Percentiles rank a stretch among this genome's conserved stretches.
Evolutionary conservation across 2,329 filamentous ascomycete species (phyloP).

Genomic region (Aureobasidium mangrovei): DNA sequence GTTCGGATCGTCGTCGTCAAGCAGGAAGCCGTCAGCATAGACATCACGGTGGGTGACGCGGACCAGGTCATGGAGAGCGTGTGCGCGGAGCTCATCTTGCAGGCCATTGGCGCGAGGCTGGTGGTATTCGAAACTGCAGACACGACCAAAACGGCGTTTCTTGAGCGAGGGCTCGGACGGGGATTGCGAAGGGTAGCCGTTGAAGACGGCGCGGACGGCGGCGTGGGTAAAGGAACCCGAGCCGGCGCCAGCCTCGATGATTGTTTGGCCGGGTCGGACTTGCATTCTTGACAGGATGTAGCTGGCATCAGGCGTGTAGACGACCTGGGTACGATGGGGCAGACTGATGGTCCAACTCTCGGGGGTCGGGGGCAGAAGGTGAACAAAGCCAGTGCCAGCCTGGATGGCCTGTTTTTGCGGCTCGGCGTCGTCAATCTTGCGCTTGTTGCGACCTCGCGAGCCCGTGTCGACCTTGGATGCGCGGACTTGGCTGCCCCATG

Average conservation of each 20-base stretch:
- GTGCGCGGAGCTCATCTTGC: slow-evolving; percentile 58
- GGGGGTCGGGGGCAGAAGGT: slow-evolving; percentile 69
- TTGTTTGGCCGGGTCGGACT: slow-evolving; percentile 59
- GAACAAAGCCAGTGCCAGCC: slow-evolving; percentile 61
- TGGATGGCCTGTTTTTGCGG: slow-evolving; percentile 34
- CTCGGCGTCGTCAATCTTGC: slow-evolving; percentile 45
- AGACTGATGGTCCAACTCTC: slow-evolving; percentile 75
- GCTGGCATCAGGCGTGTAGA: slow-evolving; percentile 81
- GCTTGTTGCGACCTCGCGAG: slow-evolving; percentile 60
- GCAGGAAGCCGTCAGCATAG: slow-evolving; percentile 63
- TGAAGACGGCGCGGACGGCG: slow-evolving; percentile 65
- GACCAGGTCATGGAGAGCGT: slow-evolving; percentile 57
- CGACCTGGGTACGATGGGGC: slow-evolving; percentile 75
- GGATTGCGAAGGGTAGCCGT: slow-evolving; percentile 48
- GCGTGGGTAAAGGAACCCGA: slow-evolving; percentile 81
- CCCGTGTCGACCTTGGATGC: slow-evolving; percentile 88
- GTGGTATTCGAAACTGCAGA: slow-evolving; percentile 79
- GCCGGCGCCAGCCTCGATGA: slow-evolving; percentile 75
- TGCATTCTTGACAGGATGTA: slow-evolving; percentile 71
- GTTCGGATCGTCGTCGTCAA: slow-evolving; percentile 26
- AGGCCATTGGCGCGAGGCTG: slow-evolving; percentile 62
- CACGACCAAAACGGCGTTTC: slow-evolving; percentile 47
- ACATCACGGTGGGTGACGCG: slow-evolving; percentile 71
- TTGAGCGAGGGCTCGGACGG: slow-evolving; percentile 18
- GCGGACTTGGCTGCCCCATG: slow-evolving; percentile 87